Percentiles rank a stretch among this genome's conserved stretches.
Conservation (phyloP, 2,329 filamentous ascomycete species). For the Sarocladiaceae sp. region DNA sequence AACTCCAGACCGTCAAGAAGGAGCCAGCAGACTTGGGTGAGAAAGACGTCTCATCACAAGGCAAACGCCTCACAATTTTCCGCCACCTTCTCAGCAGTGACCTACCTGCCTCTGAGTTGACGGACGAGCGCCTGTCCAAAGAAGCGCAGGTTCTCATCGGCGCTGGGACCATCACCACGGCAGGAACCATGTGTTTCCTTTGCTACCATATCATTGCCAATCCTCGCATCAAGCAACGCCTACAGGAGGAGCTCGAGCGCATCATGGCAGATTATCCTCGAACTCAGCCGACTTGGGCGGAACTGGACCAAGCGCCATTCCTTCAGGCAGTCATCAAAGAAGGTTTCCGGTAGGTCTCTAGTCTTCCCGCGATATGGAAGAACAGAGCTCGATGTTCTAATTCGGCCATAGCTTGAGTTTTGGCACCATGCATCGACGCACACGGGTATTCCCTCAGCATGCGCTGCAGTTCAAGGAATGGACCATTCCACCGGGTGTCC, state of each 20-base stretch:
- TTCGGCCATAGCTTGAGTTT: too few species aligned
- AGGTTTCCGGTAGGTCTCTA: too few species aligned
- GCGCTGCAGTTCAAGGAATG: too few species aligned
- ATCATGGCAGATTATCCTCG: too few species aligned
- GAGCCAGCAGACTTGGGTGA: not conserved
- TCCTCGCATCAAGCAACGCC: slow-evolving; percentile 20
- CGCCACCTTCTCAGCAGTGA: slow-evolving; percentile 20
- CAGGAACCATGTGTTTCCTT: slow-evolving; percentile 25
- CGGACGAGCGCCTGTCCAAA: slow-evolving; percentile 21
- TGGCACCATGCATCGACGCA: too few species aligned
- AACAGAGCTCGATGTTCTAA: too few species aligned
- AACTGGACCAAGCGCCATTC: too few species aligned
- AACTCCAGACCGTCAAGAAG: not conserved
- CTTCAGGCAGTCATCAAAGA: too few species aligned
- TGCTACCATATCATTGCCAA: slow-evolving; percentile 30
- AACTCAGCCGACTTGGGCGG: too few species aligned
- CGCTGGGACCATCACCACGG: slow-evolving; percentile 34
- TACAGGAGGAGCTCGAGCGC: slow-evolving; percentile 28
- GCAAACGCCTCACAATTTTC: slow-evolving; percentile 21
- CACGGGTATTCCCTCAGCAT: too few species aligned
- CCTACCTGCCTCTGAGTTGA: slow-evolving; percentile 30
- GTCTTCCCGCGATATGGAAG: too few species aligned
- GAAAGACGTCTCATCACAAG: not conserved
- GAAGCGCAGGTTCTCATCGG: slow-evolving; percentile 27
- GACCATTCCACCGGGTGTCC: too few species aligned